phyloP scores from a whole-genome alignment of 371 early-diverging fungal genomes.

The Dipsacomyces acuminosporus region DNA sequence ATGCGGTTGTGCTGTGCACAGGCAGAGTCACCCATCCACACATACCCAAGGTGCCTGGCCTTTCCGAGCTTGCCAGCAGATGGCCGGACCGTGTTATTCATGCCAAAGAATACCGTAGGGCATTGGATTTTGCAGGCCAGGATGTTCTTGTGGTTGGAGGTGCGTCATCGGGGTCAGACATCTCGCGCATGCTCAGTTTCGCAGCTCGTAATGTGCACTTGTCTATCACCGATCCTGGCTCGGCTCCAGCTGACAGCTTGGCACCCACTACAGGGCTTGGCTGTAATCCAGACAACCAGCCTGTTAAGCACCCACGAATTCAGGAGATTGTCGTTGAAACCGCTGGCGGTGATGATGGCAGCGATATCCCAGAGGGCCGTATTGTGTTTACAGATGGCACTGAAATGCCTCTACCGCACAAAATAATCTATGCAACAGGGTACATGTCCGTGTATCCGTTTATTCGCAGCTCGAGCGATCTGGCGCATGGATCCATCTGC shows the following conservation, averaged over 20 bases:
- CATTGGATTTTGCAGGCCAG: constrained; percentile 47
- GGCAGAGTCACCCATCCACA: constrained; percentile 58
- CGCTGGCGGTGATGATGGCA: too few relatives aligned
- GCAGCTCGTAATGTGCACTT: constrained; percentile 48
- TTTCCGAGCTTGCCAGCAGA: constrained; percentile 15
- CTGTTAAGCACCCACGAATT: constrained; percentile 9
- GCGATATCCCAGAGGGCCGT: too few relatives aligned
- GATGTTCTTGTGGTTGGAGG: constrained; percentile 51
- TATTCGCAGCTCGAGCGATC: constrained; percentile 26
- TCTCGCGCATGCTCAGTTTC: constrained; percentile 50
- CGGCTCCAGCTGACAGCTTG: constrained; percentile 14
- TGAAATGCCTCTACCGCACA: constrained; percentile 42
- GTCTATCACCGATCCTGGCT: constrained; percentile 44
- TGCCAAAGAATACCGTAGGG: constrained; percentile 55
- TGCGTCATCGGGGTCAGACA: constrained; percentile 50
- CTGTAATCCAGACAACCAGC: constrained; percentile 10
- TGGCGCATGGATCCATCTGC: constrained; percentile 2
- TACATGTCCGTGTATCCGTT: constrained; percentile 60
- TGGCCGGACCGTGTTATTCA: constrained; percentile 43
- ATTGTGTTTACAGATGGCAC: constrained; percentile 49
- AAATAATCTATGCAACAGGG: constrained; percentile 58
- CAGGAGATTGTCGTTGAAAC: neutral
- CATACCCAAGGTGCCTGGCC: constrained; percentile 54
- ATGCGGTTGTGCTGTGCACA: constrained; percentile 57
- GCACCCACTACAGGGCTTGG: constrained; percentile 17